These are phyloP conservation scores for Annulohypoxylon truncatum DNA, from an alignment of 2,329 filamentous ascomycete genomes.

Conservation along the genomic window DNA sequence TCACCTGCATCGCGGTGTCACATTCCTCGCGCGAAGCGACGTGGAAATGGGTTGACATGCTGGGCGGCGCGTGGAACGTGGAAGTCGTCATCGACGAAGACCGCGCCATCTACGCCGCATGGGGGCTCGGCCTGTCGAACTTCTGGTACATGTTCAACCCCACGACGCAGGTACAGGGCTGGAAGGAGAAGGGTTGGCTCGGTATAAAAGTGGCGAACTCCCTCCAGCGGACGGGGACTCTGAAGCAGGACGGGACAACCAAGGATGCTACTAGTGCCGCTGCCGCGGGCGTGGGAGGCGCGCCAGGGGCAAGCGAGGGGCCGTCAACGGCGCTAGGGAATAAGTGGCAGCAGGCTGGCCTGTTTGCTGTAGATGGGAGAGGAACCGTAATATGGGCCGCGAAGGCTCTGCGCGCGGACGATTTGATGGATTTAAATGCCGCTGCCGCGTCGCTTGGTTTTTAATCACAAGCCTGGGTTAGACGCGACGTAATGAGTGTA, in stretches of 20 bases:
- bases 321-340: constrained; percentile 62
- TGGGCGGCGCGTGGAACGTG: constrained; percentile 68
- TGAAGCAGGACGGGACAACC: constrained; percentile 45
- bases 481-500: constrained; percentile 5
- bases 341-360: constrained; percentile 67
- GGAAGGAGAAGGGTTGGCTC: constrained; percentile 67
- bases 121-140: constrained; percentile 65
- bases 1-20: constrained; percentile 69
- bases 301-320: constrained; percentile 49
- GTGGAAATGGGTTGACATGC: constrained; percentile 65
- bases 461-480: not conserved
- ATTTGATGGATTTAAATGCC: constrained; percentile 66
- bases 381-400: constrained; percentile 63
- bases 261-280: constrained; percentile 50
- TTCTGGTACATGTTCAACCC: constrained; percentile 67
- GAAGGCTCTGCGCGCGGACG: constrained; percentile 61
- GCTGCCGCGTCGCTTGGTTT: constrained; percentile 51
- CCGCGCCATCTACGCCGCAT: constrained; percentile 67
- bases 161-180: constrained; percentile 62
- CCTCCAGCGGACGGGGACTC: constrained; percentile 53
- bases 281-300: constrained; percentile 54
- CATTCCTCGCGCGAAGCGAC: constrained; percentile 69
- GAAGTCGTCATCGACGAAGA: constrained; percentile 67
- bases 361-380: constrained; percentile 63
- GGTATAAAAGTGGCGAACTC: constrained; percentile 62